Evolutionary conservation across 805 yeast species (phyloP).

Genomic region (Ogataea naganishii): DNA sequence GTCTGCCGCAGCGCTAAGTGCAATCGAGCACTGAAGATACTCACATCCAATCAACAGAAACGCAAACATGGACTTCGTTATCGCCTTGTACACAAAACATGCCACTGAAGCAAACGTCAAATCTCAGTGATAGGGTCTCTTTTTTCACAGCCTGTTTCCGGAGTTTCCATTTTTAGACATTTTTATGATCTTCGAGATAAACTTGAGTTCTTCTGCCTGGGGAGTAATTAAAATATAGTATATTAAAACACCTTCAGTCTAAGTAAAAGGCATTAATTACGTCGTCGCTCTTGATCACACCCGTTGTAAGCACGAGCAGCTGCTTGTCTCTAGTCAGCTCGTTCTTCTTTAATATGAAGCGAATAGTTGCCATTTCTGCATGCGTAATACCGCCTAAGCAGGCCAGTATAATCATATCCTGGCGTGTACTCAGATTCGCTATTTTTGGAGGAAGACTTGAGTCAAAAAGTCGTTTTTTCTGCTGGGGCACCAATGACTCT

Average conservation of each 20-base stretch:
- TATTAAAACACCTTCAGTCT: too few relatives aligned
- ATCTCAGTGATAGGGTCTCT: too few relatives aligned
- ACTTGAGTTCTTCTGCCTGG: too few relatives aligned
- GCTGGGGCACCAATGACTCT: conserved; percentile 22
- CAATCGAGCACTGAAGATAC: conserved; percentile 2
- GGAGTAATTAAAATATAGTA: too few relatives aligned
- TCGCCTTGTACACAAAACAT: too few relatives aligned
- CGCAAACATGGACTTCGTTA: conserved; percentile 12
- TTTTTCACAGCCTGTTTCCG: too few relatives aligned
- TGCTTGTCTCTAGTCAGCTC: conserved; percentile 23
- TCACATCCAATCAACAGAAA: conserved; percentile 14
- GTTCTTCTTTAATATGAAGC: conserved; percentile 44
- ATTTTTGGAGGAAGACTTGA: conserved; percentile 14
- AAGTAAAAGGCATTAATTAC: conserved; percentile 18
- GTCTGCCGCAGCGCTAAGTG: conserved; percentile 7
- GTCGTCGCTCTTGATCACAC: conserved; percentile 29
- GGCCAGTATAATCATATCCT: conserved; percentile 35
- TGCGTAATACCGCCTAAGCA: conserved; percentile 81
- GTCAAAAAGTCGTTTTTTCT: conserved; percentile 17
- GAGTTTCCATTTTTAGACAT: too few relatives aligned
- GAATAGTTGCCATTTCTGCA: conserved; percentile 70
- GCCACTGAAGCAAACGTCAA: too few relatives aligned
- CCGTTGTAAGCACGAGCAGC: conserved; percentile 34
- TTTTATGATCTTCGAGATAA: too few relatives aligned
- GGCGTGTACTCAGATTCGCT: conserved; percentile 10